A percentile compares a stretch with the other conserved stretches of the same genome.
These are phyloP conservation scores for Alternaria solani DNA, from an alignment of 2,329 filamentous ascomycete genomes.

Conservation along the genomic window DNA sequence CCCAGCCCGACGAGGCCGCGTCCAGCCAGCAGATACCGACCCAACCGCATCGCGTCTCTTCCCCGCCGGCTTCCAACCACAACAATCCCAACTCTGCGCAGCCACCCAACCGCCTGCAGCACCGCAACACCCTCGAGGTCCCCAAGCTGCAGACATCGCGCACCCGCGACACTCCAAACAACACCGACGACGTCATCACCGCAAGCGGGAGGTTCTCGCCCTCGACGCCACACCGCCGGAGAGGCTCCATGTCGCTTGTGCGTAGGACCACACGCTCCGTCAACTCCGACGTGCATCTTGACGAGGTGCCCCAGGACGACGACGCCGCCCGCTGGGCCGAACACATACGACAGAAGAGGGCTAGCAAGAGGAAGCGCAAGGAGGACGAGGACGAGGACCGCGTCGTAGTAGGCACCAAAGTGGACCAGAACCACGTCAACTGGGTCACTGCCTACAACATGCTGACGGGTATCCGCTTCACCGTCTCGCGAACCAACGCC, in stretches of 20 bases:
- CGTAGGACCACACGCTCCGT: constrained; percentile 84
- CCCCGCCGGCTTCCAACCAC: constrained; percentile 66
- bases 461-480: constrained; percentile 97
- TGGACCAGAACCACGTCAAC: constrained; percentile 96
- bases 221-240: constrained; percentile 68
- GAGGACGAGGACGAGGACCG: constrained; percentile 91
- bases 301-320: constrained; percentile 86
- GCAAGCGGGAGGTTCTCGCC: constrained; percentile 85
- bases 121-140: constrained; percentile 88
- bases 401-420: constrained; percentile 94
- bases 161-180: constrained; percentile 68
- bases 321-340: constrained; percentile 93
- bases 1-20: constrained; percentile 29
- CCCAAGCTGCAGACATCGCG: constrained; percentile 72
- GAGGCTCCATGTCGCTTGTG: constrained; percentile 83
- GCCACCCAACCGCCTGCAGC: constrained; percentile 69
- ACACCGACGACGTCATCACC: constrained; percentile 67
- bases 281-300: constrained; percentile 81
- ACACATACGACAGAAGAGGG: constrained; percentile 88
- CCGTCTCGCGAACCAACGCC: constrained; percentile 93
- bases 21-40: constrained; percentile 50
- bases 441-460: constrained; percentile 99
- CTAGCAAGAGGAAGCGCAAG: constrained; percentile 81
- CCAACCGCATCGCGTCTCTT: constrained; percentile 64
- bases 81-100: constrained; percentile 60